Evolutionary conservation across 2,329 filamentous ascomycete genomes (phyloP), one percentile per base, ranked within the genome.

Genomic region (Colletotrichum cuscutae): DNA sequence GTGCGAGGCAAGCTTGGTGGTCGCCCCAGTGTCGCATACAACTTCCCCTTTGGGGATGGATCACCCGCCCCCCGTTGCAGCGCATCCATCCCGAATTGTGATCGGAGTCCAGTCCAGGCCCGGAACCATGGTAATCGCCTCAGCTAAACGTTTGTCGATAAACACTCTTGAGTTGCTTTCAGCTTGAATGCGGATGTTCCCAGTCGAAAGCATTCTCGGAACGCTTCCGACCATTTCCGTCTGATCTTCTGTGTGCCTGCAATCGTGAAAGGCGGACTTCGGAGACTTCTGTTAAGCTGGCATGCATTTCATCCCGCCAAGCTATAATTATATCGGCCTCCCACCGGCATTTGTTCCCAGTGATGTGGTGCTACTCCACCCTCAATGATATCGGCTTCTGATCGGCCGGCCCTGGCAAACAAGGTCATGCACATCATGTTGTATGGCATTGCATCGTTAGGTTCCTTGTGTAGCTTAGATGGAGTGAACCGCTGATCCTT

Each of bases 41-140:
- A 13, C 63, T 66, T 66, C 53, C 63, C 26, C 22, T 46, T 66
- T 32, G 15, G 63, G 63, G 13, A 30, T 66, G 53, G 26, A 46
- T 58, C 35, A 28, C 32, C 63, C 53, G 53, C 32, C 13, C 15
- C 42, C 32, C 15, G 63, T 64, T 56, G 52, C 37, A 65, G 24
- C 19, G 42, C 42, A 11, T 49, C 42, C 8, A 22, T 22, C 42
- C 42, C 7, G 19, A 22, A 22, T 22, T 49, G 42, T 49, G 42
- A 49, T 49, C 19, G 19, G 19, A 8, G 42, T 9, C 19, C 19
- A 22, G 15, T 19, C 19, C 42, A 49, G 1, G 19, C 19, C 42
- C 42, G 42, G 42, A 49, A 49, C 42, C 42, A 49, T 6, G 19
- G 42, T 49, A n/a, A 22, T 49, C 42, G 42, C 6, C 42, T n/a